Evolutionary conservation across 108 stramenopile genomes (phyloP), one percentile per base, ranked within the genome.

Genomic region (Cyclotella atomus): DNA sequence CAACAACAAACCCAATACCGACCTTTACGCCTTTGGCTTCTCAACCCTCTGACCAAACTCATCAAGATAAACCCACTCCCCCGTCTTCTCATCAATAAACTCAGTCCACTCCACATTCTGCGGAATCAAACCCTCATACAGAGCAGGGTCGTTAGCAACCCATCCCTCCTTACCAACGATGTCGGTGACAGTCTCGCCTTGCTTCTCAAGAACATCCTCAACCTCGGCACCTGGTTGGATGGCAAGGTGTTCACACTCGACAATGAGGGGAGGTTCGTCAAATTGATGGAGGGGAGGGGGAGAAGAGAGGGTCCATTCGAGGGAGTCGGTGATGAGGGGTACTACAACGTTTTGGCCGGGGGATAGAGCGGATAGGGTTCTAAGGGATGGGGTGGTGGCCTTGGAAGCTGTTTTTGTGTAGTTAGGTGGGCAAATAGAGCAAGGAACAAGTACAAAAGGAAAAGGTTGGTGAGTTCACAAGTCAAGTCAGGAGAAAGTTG

Each of bases 281-380:
- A 99, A 99, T 89, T 97, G 96, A 90, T 99, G 98, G 82, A 97
- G 87, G 28, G 97, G 97, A 23, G 97, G 97, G 52, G 98, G 98
- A 59, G 84, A 90, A 14, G 91, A 90, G 35, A 99, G 89, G 20
- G 94, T 90, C 91, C 97, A 97, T 82, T 99, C 98, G 75, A 99
- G 89, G 16, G 97, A 95, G 67, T 97, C 94, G 65, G 91, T 88
- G 69, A 96, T 88, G 79, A 94, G 81, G 28, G 92, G 92, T 29
- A 96, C 93, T 24, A 96, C 83, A n/a, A 96, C 91, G 65, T 95
- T 92, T 45, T 91, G 91, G 16, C 91, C 93, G 20, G 77, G 68
- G 35, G 79, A 59, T 62, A 89, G 46, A 43, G 80, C 71, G 60
- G 78, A 65, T 30, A 79, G 70, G 20, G 59, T 23, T 47, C 75